phyloP scores from a whole-genome alignment of 2,329 filamentous ascomycete species.

The Aureobasidium uvarum region DNA sequence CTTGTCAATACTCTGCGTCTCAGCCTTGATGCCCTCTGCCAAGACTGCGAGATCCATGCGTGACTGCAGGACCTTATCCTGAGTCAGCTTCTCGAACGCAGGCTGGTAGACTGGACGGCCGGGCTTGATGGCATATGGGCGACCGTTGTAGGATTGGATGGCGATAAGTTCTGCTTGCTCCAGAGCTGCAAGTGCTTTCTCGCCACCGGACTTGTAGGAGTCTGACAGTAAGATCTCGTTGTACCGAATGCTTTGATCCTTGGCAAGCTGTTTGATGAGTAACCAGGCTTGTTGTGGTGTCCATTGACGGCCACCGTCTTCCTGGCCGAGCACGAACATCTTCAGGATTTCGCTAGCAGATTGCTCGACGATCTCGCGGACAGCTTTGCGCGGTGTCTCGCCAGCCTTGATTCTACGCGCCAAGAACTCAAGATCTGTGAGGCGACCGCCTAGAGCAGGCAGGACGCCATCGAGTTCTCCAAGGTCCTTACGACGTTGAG shows the following conservation, averaged over 20 bases:
- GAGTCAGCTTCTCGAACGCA: slow-evolving; percentile 70
- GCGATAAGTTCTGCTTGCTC: slow-evolving; percentile 83
- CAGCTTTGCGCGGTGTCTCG: slow-evolving; percentile 75
- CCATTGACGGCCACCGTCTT: slow-evolving; percentile 64
- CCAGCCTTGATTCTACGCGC: slow-evolving; percentile 86
- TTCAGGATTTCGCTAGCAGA: slow-evolving; percentile 88
- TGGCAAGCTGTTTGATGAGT: slow-evolving; percentile 73
- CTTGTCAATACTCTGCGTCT: slow-evolving; percentile 72
- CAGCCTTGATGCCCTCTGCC: slow-evolving; percentile 65
- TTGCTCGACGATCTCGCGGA: slow-evolving; percentile 85
- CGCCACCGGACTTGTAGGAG: slow-evolving; percentile 69
- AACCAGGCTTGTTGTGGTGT: slow-evolving; percentile 86
- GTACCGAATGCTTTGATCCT: slow-evolving; percentile 69
- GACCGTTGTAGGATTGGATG: slow-evolving; percentile 68
- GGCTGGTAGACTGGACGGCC: slow-evolving; percentile 84
- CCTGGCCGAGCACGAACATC: slow-evolving; percentile 72
- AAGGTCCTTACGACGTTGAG: slow-evolving; percentile 56
- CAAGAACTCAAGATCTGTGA: slow-evolving; percentile 95
- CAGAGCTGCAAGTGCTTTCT: slow-evolving; percentile 73
- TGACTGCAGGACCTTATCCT: slow-evolving; percentile 70
- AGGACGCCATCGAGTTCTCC: slow-evolving; percentile 78
- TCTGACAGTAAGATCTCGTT: slow-evolving; percentile 79
- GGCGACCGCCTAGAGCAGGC: slow-evolving; percentile 75
- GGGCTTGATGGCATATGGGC: slow-evolving; percentile 72
- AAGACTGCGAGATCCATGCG: slow-evolving; percentile 68